Base-by-base conservation (phyloP, 805 yeast genomes). In the Blastobotrys muscicola region DNA sequence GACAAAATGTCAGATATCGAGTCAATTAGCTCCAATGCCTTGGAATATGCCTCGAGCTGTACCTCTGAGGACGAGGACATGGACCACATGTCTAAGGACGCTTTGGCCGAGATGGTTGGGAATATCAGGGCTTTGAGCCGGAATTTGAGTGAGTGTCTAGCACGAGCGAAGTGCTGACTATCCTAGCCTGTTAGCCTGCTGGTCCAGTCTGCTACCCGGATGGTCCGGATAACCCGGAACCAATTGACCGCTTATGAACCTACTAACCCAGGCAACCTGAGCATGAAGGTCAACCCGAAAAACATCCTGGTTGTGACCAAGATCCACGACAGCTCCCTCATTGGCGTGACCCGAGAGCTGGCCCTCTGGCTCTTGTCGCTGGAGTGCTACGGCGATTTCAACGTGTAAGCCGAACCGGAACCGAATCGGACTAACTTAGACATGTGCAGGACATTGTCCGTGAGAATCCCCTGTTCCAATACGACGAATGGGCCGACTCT, bases 361-460 rank as follows among this genome's bases (percentile, higher is more conserved):
- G 51, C 58, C 7, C 39, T 49, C 33, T 50, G 51, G 50, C 47
- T 54, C 23, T 43, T 54, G 34, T 38, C 49, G 5, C 50, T 45
- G 10, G 44, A 50, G 11, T 20, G 53, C 1, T 61, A 62, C 20
- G 62, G 61, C 3, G 43, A 47, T 12, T 50, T 74, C 3, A 66
- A 61, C 1, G 78, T 87, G 2, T 86, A 80, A 58, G 90, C 86
- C 11, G 26, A 20, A 20, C 26, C 26, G 26, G 26, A 20, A 20
- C 26, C 33, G 77, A 74, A 36, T 55, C 70, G 4, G 53, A 64
- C n/a, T 26, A 12, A 44, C 71, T 75, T 31, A 47, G 52, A 4
- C 84, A 79, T 58, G 94, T 90, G 8, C 96, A 90, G 57, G 67
- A 73, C 43, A 75, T 78, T 47, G 66, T 90, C 45, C 70, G 75